Conservation (phyloP, 2,329 filamentous ascomycete species). For the Ceratocystis albifundus region DNA sequence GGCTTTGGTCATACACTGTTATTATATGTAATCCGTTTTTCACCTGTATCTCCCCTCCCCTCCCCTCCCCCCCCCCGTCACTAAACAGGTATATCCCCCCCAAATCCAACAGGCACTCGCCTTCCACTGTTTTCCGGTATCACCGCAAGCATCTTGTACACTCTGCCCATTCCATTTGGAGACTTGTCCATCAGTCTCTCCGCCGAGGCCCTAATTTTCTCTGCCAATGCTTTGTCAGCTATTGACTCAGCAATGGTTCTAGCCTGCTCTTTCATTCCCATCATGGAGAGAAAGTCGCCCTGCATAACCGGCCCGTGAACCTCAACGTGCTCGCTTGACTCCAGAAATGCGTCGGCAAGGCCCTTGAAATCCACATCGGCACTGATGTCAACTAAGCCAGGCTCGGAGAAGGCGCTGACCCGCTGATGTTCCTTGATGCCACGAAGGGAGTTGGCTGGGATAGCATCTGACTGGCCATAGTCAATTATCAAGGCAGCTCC, state of each 20-base stretch:
- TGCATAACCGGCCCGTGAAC: constrained; percentile 88
- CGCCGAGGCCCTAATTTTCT: constrained; percentile 61
- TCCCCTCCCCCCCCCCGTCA: too few species aligned
- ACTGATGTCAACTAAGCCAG: constrained; percentile 76
- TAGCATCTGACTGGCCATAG: constrained; percentile 60
- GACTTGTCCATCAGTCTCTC: constrained; percentile 72
- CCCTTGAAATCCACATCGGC: constrained; percentile 90
- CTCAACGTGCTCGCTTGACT: constrained; percentile 68
- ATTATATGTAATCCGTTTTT: too few species aligned
- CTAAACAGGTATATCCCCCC: constrained; percentile 47
- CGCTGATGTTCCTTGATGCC: constrained; percentile 69
- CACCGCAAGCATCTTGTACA: constrained; percentile 90
- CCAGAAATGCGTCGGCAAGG: constrained; percentile 68
- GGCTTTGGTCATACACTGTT: too few species aligned
- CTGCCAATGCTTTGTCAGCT: constrained; percentile 40
- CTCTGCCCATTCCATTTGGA: constrained; percentile 77
- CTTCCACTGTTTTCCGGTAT: constrained; percentile 65
- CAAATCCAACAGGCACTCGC: constrained; percentile 81
- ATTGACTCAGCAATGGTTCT: constrained; percentile 35
- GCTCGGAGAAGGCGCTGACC: constrained; percentile 66
- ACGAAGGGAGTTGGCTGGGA: constrained; percentile 80
- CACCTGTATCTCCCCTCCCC: too few species aligned
- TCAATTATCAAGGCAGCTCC: constrained; percentile 93
- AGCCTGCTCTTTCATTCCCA: constrained; percentile 75
- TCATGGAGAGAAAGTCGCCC: constrained; percentile 60